Evolutionary conservation across 2,329 filamentous ascomycete species (phyloP).

Genomic region (Simplicillium sp.): DNA sequence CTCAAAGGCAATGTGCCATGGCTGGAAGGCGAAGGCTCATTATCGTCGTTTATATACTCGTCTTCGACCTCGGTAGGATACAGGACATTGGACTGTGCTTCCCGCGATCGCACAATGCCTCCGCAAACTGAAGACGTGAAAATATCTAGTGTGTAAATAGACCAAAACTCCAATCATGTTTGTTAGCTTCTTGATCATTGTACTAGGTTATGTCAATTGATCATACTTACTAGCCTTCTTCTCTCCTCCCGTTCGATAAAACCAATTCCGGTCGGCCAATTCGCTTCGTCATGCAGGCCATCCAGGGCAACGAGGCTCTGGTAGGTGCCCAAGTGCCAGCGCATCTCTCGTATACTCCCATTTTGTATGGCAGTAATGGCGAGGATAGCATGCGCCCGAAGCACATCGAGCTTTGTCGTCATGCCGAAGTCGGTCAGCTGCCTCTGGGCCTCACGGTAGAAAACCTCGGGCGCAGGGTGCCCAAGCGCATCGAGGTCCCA

Average conservation of each 20-base stretch:
- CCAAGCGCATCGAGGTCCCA: slow-evolving; percentile 31
- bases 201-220: background rate
- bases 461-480: slow-evolving; percentile 12
- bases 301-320: slow-evolving; percentile 37
- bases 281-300: slow-evolving; percentile 40
- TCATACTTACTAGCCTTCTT: slow-evolving; percentile 29
- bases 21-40: too few species aligned
- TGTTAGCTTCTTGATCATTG: background rate
- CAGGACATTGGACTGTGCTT: too few species aligned
- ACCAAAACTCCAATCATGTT: slow-evolving; percentile 34
- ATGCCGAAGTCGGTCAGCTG: slow-evolving; percentile 6
- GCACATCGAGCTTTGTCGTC: slow-evolving; percentile 7
- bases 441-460: slow-evolving; percentile 11
- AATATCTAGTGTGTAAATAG: slow-evolving; percentile 47
- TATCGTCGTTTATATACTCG: too few species aligned
- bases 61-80: too few species aligned
- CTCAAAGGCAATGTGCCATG: too few species aligned
- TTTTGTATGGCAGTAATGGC: slow-evolving; percentile 41
- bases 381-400: slow-evolving; percentile 28
- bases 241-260: slow-evolving; percentile 37
- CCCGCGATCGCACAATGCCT: slow-evolving; percentile 12
- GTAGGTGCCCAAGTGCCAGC: slow-evolving; percentile 39
- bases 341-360: slow-evolving; percentile 36
- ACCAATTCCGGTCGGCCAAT: slow-evolving; percentile 37
- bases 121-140: slow-evolving; percentile 43